Evolutionary conservation across 2,329 filamentous ascomycete genomes (phyloP).

Genomic region (Pseudogymnoascus sp.): DNA sequence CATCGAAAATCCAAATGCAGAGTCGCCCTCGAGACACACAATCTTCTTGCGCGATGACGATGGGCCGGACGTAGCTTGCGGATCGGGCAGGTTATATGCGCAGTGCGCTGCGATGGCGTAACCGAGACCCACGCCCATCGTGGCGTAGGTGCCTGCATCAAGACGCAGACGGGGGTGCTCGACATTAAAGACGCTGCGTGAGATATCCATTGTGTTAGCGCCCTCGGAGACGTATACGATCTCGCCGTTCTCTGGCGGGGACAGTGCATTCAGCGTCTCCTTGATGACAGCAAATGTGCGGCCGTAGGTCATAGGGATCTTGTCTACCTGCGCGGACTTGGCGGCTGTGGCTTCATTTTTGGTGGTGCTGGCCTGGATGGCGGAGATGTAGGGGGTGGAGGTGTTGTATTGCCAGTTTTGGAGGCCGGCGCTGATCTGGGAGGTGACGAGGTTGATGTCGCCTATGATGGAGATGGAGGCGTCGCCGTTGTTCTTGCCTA

Average conservation of each 20-base stretch:
- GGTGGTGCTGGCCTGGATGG: constrained; percentile 29
- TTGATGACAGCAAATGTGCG: constrained; percentile 47
- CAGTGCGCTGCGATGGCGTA: constrained; percentile 49
- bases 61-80: constrained; percentile 29
- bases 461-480: constrained; percentile 43
- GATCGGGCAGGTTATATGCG: constrained; percentile 41
- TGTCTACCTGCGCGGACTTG: constrained; percentile 34
- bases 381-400: constrained; percentile 28
- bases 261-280: constrained; percentile 38
- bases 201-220: constrained; percentile 55
- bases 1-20: constrained; percentile 46
- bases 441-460: constrained; percentile 41
- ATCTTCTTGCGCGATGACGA: constrained; percentile 38
- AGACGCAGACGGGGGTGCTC: constrained; percentile 46
- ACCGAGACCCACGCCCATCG: constrained; percentile 51
- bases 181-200: constrained; percentile 45
- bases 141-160: constrained; percentile 51
- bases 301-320: constrained; percentile 41
- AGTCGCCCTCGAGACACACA: constrained; percentile 49
- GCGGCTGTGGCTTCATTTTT: constrained; percentile 42
- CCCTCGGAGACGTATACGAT: constrained; percentile 51
- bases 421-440: constrained; percentile 38
- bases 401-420: constrained; percentile 38
- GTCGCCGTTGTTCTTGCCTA: constrained; percentile 43
- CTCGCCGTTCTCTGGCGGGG: constrained; percentile 36